These are phyloP conservation scores for Porcisia hertigi DNA, from an alignment of 208 protist genomes.

Conservation along the genomic window DNA sequence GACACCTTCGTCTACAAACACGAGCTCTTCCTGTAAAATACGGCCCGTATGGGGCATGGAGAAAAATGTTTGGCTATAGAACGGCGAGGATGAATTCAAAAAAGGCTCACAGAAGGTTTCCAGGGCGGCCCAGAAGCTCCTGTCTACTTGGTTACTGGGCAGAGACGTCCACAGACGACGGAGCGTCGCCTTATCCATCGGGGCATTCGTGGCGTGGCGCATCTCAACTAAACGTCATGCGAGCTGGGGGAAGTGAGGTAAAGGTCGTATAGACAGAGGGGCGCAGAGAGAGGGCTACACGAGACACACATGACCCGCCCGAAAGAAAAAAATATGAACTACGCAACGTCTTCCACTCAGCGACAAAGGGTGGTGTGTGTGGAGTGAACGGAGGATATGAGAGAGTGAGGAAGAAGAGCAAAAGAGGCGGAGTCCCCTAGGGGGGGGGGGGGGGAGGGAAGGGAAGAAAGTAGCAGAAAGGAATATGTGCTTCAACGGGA, in stretches of 20 bases:
- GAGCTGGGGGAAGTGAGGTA: background rate
- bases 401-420: too few relatives aligned
- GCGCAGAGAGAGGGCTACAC: too few relatives aligned
- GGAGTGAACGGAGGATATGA: too few relatives aligned
- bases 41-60: constrained; percentile 42
- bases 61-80: constrained; percentile 59
- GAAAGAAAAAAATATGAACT: too few relatives aligned
- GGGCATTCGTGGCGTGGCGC: background rate
- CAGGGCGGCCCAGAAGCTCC: constrained; percentile 63
- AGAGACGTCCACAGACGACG: constrained; percentile 55
- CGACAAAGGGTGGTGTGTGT: too few relatives aligned
- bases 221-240: background rate
- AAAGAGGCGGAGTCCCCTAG: too few relatives aligned
- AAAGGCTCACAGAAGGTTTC: constrained; percentile 59
- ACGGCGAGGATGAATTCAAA: constrained; percentile 38
- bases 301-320: too few relatives aligned
- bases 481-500: too few relatives aligned
- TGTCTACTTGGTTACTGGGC: constrained; percentile 50
- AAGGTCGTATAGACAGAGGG: background rate
- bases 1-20: constrained; percentile 32
- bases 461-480: too few relatives aligned
- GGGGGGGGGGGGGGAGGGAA: too few relatives aligned
- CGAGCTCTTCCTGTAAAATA: constrained; percentile 34
- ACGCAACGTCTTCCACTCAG: too few relatives aligned
- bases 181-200: constrained; percentile 39